Evolutionary conservation across 805 yeast genomes (phyloP).

Genomic region (Yarrowia porcina): DNA sequence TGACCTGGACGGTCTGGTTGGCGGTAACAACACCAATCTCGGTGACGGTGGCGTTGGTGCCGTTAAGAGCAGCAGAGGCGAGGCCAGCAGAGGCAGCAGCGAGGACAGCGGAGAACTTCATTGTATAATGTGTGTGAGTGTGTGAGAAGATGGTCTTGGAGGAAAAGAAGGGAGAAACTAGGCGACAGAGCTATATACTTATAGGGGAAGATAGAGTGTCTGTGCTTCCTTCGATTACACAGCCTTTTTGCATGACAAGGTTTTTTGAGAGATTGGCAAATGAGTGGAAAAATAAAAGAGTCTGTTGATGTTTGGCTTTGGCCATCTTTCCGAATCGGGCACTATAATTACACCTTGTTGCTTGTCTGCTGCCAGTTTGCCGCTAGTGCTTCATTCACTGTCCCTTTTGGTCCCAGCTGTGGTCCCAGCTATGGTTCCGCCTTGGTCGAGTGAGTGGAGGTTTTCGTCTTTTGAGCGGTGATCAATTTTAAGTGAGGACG

Average conservation of each 20-base stretch:
- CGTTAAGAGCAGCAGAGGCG: not conserved
- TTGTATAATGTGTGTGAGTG: not conserved
- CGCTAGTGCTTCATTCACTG: not conserved
- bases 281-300: not conserved
- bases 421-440: no score
- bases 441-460: slow-evolving; percentile 11
- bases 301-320: not conserved
- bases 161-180: no score
- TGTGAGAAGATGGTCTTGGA: not conserved
- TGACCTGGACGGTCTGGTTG: slow-evolving; percentile 20
- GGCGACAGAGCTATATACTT: not conserved
- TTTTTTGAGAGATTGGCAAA: not conserved
- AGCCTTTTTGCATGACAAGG: slow-evolving; percentile 1
- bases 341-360: slow-evolving; percentile 1
- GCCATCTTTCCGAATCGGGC: slow-evolving; percentile 11
- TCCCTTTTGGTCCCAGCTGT: slow-evolving; percentile 2
- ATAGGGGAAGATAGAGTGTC: not conserved
- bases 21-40: slow-evolving; percentile 10
- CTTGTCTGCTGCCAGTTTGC: not conserved
- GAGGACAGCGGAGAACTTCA: slow-evolving; percentile 17
- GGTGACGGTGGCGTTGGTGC: slow-evolving; percentile 10
- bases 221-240: not conserved
- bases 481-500: no score
- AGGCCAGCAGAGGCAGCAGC: not conserved
- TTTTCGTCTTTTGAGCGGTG: not conserved